These are phyloP conservation scores for Theobroma grandiflorum DNA, from an alignment of 441 rosid genomes.

Conservation along the genomic window DNA sequence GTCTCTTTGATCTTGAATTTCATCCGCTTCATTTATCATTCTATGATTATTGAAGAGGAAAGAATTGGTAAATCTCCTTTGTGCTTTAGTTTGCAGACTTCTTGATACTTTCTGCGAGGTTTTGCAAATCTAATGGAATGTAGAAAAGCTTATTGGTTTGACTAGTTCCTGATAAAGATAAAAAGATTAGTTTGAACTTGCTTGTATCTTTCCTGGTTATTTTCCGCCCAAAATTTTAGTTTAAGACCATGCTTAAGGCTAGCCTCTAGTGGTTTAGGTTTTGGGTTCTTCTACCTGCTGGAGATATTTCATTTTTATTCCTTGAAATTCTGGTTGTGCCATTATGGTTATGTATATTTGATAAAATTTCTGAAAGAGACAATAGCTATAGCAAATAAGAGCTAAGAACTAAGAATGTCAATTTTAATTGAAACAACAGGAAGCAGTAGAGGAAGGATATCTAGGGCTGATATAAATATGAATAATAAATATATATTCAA, in stretches of 20 bases:
- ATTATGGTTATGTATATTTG: not conserved
- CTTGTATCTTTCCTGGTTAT: conserved; percentile 12
- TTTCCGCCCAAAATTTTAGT: conserved; percentile 7
- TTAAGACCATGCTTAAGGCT: not conserved
- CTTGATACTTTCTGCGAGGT: not conserved
- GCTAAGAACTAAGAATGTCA: conserved; percentile 11
- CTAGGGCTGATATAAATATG: not conserved
- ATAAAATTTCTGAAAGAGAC: not conserved
- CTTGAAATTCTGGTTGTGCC: not conserved
- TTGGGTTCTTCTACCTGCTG: not conserved
- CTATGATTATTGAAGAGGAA: not conserved
- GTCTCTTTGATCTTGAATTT: not conserved
- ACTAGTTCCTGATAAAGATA: not conserved
- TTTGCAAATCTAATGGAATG: not conserved
- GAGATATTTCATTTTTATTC: not conserved
- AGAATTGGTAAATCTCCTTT: not conserved
- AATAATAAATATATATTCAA: not conserved
- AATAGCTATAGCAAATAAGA: not conserved
- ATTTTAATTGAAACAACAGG: not conserved
- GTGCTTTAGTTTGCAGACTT: not conserved
- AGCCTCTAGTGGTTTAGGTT: conserved; percentile 2
- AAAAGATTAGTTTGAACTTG: conserved; percentile 1
- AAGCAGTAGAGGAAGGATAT: not conserved
- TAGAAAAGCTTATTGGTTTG: conserved; percentile 12
- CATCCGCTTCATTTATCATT: not conserved